Evolutionary conservation across 2,329 filamentous ascomycete species (phyloP).

Genomic region (Pseudogymnoascus sp.): DNA sequence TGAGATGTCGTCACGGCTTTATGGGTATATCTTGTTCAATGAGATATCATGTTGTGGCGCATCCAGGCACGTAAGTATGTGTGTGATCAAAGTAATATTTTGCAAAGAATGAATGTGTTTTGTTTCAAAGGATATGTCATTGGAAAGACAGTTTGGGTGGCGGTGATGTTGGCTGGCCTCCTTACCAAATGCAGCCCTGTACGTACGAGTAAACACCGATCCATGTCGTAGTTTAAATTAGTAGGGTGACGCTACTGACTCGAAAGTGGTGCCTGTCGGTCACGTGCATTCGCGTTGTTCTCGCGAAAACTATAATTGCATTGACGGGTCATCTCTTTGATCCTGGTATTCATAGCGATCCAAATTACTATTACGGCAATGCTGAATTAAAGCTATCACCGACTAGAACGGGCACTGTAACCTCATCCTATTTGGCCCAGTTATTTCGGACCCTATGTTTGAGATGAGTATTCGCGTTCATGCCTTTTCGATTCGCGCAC

Average conservation of each 20-base stretch:
- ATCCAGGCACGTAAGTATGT: background rate
- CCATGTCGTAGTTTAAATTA: constrained; percentile 9
- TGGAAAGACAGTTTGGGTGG: constrained; percentile 1
- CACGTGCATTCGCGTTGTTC: background rate
- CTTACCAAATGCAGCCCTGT: constrained; percentile 5
- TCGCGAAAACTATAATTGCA: background rate
- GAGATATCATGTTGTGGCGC: constrained; percentile 3
- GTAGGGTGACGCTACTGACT: constrained; percentile 6
- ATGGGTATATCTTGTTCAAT: background rate
- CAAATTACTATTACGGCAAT: constrained; percentile 5
- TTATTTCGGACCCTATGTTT: background rate
- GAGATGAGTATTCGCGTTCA: constrained; percentile 25
- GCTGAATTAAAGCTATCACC: background rate
- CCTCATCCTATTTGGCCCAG: background rate
- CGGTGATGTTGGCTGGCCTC: constrained; percentile 6
- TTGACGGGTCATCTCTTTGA: constrained; percentile 6
- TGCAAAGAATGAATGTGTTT: background rate
- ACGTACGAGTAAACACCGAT: constrained; percentile 6
- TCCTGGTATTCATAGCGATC: background rate
- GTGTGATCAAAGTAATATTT: background rate
- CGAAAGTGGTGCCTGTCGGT: background rate
- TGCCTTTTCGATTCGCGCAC: constrained; percentile 60
- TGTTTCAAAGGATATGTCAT: constrained; percentile 1
- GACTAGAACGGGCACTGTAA: background rate
- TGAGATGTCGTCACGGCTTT: background rate